Base-by-base conservation (phyloP, 306 rosid species). In the Parietaria judaica region DNA sequence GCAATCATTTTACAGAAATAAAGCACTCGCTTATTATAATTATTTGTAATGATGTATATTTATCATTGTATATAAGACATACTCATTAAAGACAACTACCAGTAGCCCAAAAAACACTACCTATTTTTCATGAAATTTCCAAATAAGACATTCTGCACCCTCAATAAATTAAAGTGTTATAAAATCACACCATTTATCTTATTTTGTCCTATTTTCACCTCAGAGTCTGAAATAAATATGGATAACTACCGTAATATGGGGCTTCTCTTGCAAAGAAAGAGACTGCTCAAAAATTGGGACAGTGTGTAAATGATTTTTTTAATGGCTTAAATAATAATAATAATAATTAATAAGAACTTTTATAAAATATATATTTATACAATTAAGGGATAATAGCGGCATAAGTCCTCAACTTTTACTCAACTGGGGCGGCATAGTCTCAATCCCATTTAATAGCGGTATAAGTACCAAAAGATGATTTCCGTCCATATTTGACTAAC, bases 21-120 rank as follows among this genome's bases (percentile, higher is more conserved):
- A 60, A n/a, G 46, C 46, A 60, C 44, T 57, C 44, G 38, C 12
- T 57, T 57, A 36, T 36, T 16, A 45, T 38, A 41, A 36, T 36
- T 16, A 45, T 38, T 60, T 44, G 14, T 9, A 37, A 60, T 14
- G 51, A 60, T 41, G 51, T 36, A 13, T 9, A 57, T 16, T 34
- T 56, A 56, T 56, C 11, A 60, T 60, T 60, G 36, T 41, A 41
- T 16, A 15, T 3, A 49, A 61, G 66, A 61, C 66, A 61, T 8
- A 47, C 54, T 45, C 66, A 61, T 47, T 16, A 60, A 57, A 60
- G 48, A 39, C 55, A 61, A 44, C 53, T 46, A 61, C 65, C 39
- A 43, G 11, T 45, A 60, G 41, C 11, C 6, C 4, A 7, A 58
- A 37, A 38, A 39, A 10, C 1, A 36, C 14, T 41, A 36, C 4